Evolutionary conservation across 176 grass and related monocot species (phyloP), one percentile per base, ranked within the genome.

Genomic region (Pharus latifolius): DNA sequence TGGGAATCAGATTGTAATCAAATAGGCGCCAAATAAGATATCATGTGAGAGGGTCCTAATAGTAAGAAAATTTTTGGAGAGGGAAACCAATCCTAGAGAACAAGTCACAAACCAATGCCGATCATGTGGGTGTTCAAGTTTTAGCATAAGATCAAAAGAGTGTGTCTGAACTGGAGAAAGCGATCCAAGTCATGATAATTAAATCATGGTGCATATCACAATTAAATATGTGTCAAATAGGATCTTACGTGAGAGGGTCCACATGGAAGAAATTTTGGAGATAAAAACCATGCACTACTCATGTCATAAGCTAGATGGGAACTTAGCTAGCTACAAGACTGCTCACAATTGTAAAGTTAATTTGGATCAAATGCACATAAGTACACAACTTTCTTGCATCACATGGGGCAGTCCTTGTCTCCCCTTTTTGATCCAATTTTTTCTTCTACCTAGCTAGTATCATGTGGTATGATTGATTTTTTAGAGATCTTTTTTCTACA

Each of bases 141-240:
- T 68, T 68, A 62, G 75, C 34, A 74, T 52, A 49, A 23, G 75
- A 79, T 74, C 75, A 54, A 79, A 79, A 4, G 45, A 17, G 1
- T 24, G 69, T 47, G 70, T 85, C 7, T 80, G 63, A 75, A 70
- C 56, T 40, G 42, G 63, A 56, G 83, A 80, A 85, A 64, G n/a
- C n/a, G n/a, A n/a, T n/a, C n/a, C n/a, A n/a, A n/a, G n/a, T n/a
- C n/a, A n/a, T n/a, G n/a, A n/a, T n/a, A n/a, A n/a, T n/a, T n/a
- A 9, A n/a, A n/a, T n/a, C n/a, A n/a, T n/a, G n/a, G n/a, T n/a
- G n/a, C n/a, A n/a, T n/a, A n/a, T n/a, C n/a, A n/a, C n/a, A n/a
- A n/a, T n/a, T n/a, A n/a, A n/a, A n/a, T n/a, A n/a, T n/a, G n/a
- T n/a, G n/a, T n/a, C n/a, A n/a, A n/a, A n/a, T n/a, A n/a, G n/a